Evolutionary conservation across 805 yeast genomes (phyloP), one percentile per base, ranked within the genome.

Genomic region (Schizosaccharomyces osmophilus): DNA sequence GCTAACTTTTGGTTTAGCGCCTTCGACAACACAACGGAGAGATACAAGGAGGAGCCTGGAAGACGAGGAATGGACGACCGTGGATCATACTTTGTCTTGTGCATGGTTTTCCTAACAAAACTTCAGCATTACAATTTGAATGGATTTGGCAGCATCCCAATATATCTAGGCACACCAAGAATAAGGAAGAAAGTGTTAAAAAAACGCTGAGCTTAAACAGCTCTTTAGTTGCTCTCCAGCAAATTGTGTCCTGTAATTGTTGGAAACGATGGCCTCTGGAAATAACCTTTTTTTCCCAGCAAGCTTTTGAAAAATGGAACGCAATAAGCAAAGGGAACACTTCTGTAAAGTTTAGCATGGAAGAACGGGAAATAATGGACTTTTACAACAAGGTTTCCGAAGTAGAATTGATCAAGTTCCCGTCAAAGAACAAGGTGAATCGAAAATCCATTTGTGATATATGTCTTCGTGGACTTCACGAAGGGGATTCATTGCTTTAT

Each of bases 11-110:
- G 24, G 15, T n/a, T 60, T 66, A 78, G 65, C 70, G 95, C 59
- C 73, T 87, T 2, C 69, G 87, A 48, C 95, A 86, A 66, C 95
- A 86, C 68, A 86, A 86, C 71, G 94, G 95, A 2, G 80, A 77
- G 2, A 68, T 83, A 15, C 70, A 68, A 2, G 85, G 85, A 0
- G 93, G 94, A 2, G 95, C 95, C 0, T 81, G 74, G 66, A 69
- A 80, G 58, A 86, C 95, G 0, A 81, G 76, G 65, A 71, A 73
- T 59, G 69, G 69, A 17, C 70, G 90, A 61, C 95, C 95, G 0
- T 86, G 95, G 95, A 78, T 76, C 62, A 80, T 83, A 82, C 69
- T 77, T 0, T 63, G 79, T 62, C 66, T 82, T 2, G 84, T 87
- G 0, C 74, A 83, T 66, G 88, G 89, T 2, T 86, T 87, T 67